A percentile compares a stretch with the other conserved stretches of the same genome.
Conservation (phyloP, 2,329 filamentous ascomycete genomes). For the Periglandula ipomoeae region DNA sequence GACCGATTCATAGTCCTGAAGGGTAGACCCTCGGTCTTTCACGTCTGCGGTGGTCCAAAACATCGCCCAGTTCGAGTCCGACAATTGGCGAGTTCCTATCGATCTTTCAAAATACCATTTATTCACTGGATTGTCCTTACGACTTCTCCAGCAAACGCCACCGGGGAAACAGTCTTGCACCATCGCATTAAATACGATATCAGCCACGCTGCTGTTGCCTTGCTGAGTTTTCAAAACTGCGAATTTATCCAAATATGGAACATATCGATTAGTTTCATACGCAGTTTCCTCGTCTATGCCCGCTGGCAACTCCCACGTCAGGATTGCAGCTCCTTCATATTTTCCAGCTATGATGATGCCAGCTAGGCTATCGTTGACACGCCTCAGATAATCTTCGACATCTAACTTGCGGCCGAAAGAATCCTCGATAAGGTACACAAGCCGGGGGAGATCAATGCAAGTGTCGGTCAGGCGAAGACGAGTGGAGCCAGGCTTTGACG, state of each 20-base stretch:
- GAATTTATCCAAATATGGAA: slow-evolving; percentile 97
- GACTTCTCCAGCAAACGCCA: slow-evolving; percentile 86
- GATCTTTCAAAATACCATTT: slow-evolving; percentile 99
- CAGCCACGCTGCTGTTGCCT: slow-evolving; percentile 84
- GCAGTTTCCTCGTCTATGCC: slow-evolving; percentile 46
- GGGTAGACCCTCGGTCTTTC: slow-evolving; percentile 42
- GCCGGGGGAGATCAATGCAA: slow-evolving; percentile 70
- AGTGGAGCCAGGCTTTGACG: slow-evolving; percentile 48
- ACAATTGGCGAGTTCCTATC: slow-evolving; percentile 71
- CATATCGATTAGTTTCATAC: slow-evolving; percentile 51
- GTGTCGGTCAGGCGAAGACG: slow-evolving; percentile 67
- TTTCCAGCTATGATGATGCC: slow-evolving; percentile 92
- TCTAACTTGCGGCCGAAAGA: slow-evolving; percentile 84
- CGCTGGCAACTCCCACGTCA: slow-evolving; percentile 83
- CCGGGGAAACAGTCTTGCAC: slow-evolving; percentile 78
- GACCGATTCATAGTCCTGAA: slow-evolving; percentile 66
- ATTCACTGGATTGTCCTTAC: slow-evolving; percentile 89
- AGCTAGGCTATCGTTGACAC: slow-evolving; percentile 74
- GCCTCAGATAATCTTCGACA: slow-evolving; percentile 68
- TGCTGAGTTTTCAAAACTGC: slow-evolving; percentile 83
- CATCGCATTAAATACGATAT: slow-evolving; percentile 95
- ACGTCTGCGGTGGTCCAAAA: slow-evolving; percentile 84
- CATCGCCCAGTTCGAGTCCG: slow-evolving; percentile 88
- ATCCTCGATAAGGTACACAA: slow-evolving; percentile 85
- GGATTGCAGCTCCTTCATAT: slow-evolving; percentile 89